Conservation (phyloP, 495 filamentous ascomycete species). For the Penicillium crystallinum region DNA sequence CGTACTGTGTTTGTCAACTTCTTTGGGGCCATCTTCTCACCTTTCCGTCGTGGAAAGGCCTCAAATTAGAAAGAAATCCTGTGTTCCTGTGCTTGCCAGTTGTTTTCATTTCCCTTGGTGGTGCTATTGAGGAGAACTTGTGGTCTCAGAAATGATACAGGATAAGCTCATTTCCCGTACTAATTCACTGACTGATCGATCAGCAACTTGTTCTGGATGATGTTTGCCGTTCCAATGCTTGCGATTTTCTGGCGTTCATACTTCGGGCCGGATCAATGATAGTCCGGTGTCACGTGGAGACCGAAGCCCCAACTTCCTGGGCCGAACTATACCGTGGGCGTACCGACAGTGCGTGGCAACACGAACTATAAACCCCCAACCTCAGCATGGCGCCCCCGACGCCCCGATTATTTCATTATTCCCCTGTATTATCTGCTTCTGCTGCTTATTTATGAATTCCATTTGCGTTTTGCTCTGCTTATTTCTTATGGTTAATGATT, state of each 20-base stretch:
- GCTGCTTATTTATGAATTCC: slow-evolving; percentile 22
- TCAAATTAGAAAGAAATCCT: slow-evolving; percentile 21
- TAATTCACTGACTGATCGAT: slow-evolving; percentile 28
- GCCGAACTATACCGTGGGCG: background rate
- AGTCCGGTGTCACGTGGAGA: background rate
- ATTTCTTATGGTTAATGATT: slow-evolving; percentile 21
- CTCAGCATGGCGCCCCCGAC: background rate
- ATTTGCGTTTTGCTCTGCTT: slow-evolving; percentile 12
- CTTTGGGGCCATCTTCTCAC: slow-evolving; percentile 38
- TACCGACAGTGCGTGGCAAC: background rate
- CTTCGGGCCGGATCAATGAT: slow-evolving; percentile 3
- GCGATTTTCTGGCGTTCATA: slow-evolving; percentile 30
- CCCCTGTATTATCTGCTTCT: slow-evolving; percentile 35
- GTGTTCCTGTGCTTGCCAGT: slow-evolving; percentile 10
- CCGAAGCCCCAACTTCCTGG: background rate
- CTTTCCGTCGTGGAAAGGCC: slow-evolving; percentile 34
- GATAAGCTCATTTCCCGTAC: background rate
- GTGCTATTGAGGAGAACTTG: slow-evolving; percentile 1
- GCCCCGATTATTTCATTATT: slow-evolving; percentile 25
- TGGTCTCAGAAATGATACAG: background rate
- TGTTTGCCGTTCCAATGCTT: slow-evolving; percentile 28
- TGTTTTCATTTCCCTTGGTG: slow-evolving; percentile 9
- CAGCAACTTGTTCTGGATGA: slow-evolving; percentile 31
- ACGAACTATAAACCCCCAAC: background rate
- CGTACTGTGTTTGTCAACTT: slow-evolving; percentile 40